A percentile compares a stretch with the other conserved stretches of the same genome.
These are phyloP conservation scores for Murraya paniculata DNA, from an alignment of 345 rosid species.

Conservation along the genomic window DNA sequence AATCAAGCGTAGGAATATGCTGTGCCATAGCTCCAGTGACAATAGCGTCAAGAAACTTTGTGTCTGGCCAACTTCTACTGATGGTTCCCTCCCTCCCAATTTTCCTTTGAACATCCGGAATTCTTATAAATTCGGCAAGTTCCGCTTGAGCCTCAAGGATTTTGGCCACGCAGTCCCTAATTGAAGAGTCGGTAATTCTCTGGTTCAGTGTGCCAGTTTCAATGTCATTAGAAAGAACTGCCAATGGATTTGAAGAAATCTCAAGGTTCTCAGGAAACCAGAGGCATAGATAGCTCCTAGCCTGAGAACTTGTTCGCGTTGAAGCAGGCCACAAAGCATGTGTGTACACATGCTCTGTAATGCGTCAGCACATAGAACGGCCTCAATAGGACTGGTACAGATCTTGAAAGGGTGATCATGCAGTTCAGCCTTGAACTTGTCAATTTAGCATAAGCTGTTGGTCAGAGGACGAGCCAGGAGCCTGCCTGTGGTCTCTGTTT, in stretches of 20 bases:
- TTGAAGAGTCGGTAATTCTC: conserved; percentile 44
- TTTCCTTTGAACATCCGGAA: conserved; percentile 43
- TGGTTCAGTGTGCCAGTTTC: conserved; percentile 50
- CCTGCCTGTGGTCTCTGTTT: conserved; percentile 82
- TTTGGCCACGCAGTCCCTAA: conserved; percentile 39
- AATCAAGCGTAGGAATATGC: too few species aligned
- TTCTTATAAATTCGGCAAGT: conserved; percentile 46
- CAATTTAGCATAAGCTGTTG: conserved; percentile 88
- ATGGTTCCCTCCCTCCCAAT: conserved; percentile 72
- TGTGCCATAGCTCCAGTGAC: too few species aligned
- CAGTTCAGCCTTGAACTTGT: conserved; percentile 76
- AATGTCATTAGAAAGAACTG: conserved; percentile 52
- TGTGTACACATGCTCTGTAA: conserved; percentile 89
- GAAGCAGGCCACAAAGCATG: conserved; percentile 57
- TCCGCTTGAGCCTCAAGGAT: conserved; percentile 52
- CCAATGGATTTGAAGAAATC: conserved; percentile 80
- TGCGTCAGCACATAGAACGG: conserved; percentile 80
- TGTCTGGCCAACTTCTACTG: conserved; percentile 75
- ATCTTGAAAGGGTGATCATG: conserved; percentile 37
- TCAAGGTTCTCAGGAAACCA: conserved; percentile 75
- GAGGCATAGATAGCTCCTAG: conserved; percentile 90
- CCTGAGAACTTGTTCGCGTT: conserved; percentile 69
- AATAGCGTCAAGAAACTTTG: conserved; percentile 65
- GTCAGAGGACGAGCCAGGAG: conserved; percentile 76
- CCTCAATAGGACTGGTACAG: conserved; percentile 74